These are phyloP conservation scores for Cardamine resedifolia DNA, from an alignment of 345 rosid genomes.

Conservation along the genomic window DNA sequence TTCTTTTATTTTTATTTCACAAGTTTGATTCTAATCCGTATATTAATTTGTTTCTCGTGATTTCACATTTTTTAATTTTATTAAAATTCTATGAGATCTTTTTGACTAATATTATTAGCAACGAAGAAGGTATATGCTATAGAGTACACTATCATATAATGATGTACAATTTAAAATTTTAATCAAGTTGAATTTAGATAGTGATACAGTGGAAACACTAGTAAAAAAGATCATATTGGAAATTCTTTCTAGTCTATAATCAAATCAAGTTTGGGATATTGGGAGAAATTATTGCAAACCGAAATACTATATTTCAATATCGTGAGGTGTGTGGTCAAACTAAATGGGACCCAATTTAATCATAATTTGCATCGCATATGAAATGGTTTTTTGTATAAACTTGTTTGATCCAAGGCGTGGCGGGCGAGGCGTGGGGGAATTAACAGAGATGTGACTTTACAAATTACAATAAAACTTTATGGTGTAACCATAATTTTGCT, in stretches of 20 bases:
- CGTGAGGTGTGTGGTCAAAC: constrained; percentile 11
- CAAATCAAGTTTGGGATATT: background rate
- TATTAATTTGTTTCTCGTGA: background rate
- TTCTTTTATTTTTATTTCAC: background rate
- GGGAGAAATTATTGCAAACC: constrained; percentile 10
- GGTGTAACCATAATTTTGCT: constrained; percentile 38
- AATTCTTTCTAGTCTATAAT: background rate
- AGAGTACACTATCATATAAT: background rate
- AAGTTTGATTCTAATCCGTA: background rate
- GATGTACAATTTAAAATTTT: background rate
- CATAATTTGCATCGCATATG: constrained; percentile 17
- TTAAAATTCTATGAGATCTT: background rate
- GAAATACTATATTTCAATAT: background rate
- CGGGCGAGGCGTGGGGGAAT: constrained; percentile 46
- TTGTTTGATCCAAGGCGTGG: constrained; percentile 30
- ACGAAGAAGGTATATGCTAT: background rate
- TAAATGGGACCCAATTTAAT: constrained; percentile 30
- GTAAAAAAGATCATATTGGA: background rate
- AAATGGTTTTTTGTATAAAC: background rate
- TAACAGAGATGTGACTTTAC: constrained; percentile 38
- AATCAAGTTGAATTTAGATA: background rate
- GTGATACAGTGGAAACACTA: background rate
- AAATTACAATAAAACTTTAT: constrained; percentile 34
- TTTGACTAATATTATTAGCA: background rate
- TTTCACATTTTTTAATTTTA: background rate